phyloP scores from a whole-genome alignment of 176 grass and related monocot genomes.

The Puccinellia tenuiflora region DNA sequence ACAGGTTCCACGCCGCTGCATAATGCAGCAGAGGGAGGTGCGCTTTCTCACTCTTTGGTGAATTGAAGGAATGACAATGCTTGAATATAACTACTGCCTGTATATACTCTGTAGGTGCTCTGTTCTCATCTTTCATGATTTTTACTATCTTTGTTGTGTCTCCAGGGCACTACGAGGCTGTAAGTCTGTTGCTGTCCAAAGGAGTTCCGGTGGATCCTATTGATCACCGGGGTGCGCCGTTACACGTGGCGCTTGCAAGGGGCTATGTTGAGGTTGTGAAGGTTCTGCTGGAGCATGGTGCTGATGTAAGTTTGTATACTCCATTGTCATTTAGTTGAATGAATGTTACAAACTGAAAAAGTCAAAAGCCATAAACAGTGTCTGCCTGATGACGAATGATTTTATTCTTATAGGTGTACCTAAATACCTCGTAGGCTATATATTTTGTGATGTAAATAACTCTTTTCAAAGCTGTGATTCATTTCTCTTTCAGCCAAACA shows the following conservation, averaged over 20 bases:
- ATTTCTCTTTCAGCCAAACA: constrained; percentile 27
- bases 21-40: constrained; percentile 10
- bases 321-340: background rate
- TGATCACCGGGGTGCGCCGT: constrained; percentile 14
- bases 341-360: background rate
- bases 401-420: background rate
- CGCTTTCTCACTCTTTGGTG: background rate
- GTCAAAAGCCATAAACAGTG: background rate
- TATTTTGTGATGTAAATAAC: background rate
- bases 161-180: constrained; percentile 8
- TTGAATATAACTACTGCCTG: background rate
- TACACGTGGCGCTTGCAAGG: constrained; percentile 22
- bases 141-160: background rate
- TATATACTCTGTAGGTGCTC: background rate
- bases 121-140: background rate
- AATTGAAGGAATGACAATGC: background rate
- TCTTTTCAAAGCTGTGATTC: background rate
- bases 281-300: constrained; percentile 38
- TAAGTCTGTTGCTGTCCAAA: constrained; percentile 34
- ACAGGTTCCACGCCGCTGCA: constrained; percentile 18
- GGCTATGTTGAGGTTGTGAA: background rate
- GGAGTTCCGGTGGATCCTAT: constrained; percentile 26
- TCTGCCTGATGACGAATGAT: background rate
- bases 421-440: background rate
- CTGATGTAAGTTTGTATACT: constrained; percentile 35